Evolutionary conservation across 2,329 filamentous ascomycete species (phyloP).

Genomic region (Arthrinium phaeospermum): DNA sequence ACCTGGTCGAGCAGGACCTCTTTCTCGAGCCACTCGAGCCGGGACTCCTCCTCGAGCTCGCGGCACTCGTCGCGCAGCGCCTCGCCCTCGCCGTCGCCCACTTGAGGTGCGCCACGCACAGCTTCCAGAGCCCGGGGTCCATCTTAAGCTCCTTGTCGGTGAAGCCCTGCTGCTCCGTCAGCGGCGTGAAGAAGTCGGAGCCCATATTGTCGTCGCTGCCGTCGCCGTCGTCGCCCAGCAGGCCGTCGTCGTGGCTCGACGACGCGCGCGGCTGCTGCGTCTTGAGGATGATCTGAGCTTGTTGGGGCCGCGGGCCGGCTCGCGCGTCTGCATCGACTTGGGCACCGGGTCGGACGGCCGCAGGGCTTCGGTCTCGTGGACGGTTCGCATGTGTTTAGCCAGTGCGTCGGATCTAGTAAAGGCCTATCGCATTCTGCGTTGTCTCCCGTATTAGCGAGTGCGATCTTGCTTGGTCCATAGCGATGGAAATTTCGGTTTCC

Average conservation of each 20-base stretch:
- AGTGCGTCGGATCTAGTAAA: conserved; percentile 96
- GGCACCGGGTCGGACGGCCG: conserved; percentile 79
- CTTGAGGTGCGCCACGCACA: conserved; percentile 73
- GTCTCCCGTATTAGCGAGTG: neutral
- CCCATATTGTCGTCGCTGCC: conserved; percentile 61
- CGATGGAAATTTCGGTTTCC: neutral
- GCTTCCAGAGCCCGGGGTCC: conserved; percentile 64
- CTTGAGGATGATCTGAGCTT: conserved; percentile 69
- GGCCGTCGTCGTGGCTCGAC: conserved; percentile 58
- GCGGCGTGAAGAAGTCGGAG: conserved; percentile 61
- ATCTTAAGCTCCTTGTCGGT: conserved; percentile 67
- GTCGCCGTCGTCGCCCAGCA: conserved; percentile 59
- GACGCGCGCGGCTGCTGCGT: conserved; percentile 62
- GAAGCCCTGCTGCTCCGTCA: conserved; percentile 67
- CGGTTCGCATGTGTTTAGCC: conserved; percentile 97
- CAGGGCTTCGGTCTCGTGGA: conserved; percentile 94
- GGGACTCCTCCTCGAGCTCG: conserved; percentile 68
- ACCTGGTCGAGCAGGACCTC: conserved; percentile 79
- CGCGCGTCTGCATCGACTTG: conserved; percentile 65
- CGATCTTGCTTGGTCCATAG: neutral
- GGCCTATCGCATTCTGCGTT: conserved; percentile 89
- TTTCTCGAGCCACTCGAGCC: conserved; percentile 79
- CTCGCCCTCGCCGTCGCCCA: conserved; percentile 74
- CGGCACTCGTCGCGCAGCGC: conserved; percentile 69
- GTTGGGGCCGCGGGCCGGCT: conserved; percentile 49